Base-by-base conservation (phyloP, 2,329 filamentous ascomycete species). In the Aspergillus sp. region DNA sequence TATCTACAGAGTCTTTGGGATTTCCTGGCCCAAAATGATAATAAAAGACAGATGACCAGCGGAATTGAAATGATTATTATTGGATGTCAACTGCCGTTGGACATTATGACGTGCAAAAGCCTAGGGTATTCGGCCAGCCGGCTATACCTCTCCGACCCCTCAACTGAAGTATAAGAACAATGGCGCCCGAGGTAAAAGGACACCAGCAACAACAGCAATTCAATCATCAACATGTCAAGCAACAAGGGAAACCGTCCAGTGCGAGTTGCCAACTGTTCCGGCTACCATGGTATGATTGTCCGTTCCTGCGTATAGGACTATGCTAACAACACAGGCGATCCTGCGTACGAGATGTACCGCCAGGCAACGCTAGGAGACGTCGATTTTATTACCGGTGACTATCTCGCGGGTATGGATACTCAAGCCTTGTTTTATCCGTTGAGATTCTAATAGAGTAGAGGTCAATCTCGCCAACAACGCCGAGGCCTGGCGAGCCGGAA, bases 371-470 rank as follows among this genome's bases (percentile, higher is more conserved):
- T 68, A 30, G 73, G 71, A 57, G 73, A 70, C 41, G 70, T 79
- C 11, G 81, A 84, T 62, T 79, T 83, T 17, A 82, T 84, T 47
- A 83, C 80, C 0, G 81, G 81, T 11, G 82, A 84, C 59, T 83
- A 81, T 62, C 74, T 82, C 39, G 77, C 79, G 9, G 78, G 77
- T 75, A 63, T 58, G 67, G 5, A 4, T 20, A 20, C 6, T 24
- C 3, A 9, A 15, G 9, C 1, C 3, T 33, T 34, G 27, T 4
- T 19, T n/a, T 13, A 5, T n/a, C 13, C 4, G 33, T n/a, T 7
- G 2, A 15, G 17, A 33, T 30, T 27, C 8, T 59, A 53, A 56
- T 8, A 70, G 15, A 15, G 24, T 57, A 73, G 76, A 79, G 64
- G 73, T 79, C 55, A 81, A 80, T 49, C 68, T 81, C 17, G 78